Evolutionary conservation across 2,329 filamentous ascomycete species (phyloP).

Genomic region (Fusarium brevicatenulatum): DNA sequence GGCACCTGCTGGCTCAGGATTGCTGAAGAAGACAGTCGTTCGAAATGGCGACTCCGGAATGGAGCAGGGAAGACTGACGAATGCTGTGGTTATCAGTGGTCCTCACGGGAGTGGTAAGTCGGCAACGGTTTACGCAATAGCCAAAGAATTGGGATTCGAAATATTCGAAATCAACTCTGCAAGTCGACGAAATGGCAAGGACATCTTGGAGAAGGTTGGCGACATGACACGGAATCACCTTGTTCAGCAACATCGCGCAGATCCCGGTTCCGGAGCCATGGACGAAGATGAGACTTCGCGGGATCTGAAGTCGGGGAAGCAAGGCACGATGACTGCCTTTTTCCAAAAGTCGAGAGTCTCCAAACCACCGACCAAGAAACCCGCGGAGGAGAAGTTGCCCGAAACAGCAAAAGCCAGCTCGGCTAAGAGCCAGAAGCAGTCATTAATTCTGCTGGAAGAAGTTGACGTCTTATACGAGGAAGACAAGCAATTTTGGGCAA

Average conservation of each 20-base stretch:
- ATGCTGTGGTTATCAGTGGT: constrained; percentile 88
- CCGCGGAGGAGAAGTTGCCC: constrained; percentile 36
- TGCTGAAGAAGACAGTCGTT: constrained; percentile 65
- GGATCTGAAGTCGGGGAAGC: constrained; percentile 74
- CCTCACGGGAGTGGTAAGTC: constrained; percentile 93
- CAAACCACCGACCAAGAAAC: constrained; percentile 46
- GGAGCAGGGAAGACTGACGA: constrained; percentile 65
- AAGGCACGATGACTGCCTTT: constrained; percentile 83
- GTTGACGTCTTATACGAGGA: constrained; percentile 94
- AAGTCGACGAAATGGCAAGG: constrained; percentile 84
- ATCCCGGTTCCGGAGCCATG: constrained; percentile 43
- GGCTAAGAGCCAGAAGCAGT: constrained; percentile 81
- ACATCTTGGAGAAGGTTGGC: constrained; percentile 90
- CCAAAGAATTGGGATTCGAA: constrained; percentile 91
- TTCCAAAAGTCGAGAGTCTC: constrained; percentile 67
- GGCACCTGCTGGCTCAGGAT: constrained; percentile 50
- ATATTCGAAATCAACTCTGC: constrained; percentile 94
- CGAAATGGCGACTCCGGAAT: constrained; percentile 55
- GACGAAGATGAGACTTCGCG: constrained; percentile 51
- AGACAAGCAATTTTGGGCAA: constrained; percentile 94
- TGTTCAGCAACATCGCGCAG: constrained; percentile 65
- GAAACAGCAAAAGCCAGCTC: constrained; percentile 47
- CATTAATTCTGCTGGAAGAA: constrained; percentile 92
- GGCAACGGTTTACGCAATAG: constrained; percentile 89
- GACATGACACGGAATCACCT: constrained; percentile 98